These are phyloP conservation scores for Mycena alexandri DNA, from an alignment of 768 basidiomycete genomes.

Conservation along the genomic window DNA sequence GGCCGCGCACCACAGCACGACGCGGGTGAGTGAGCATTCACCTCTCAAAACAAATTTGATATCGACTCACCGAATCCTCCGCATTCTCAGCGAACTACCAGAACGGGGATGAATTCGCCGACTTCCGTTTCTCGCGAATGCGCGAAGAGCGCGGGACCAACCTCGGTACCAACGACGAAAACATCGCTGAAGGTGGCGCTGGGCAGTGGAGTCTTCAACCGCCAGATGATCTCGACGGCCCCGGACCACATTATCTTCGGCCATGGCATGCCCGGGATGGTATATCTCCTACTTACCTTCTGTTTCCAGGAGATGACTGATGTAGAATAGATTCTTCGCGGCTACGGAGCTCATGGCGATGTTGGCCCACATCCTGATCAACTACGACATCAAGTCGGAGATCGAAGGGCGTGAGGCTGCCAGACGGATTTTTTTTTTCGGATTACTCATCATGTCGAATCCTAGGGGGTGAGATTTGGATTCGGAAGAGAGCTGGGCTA, in stretches of 20 bases:
- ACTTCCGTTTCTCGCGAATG: slow-evolving; percentile 29
- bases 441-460: too few species aligned
- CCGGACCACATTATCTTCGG: slow-evolving; percentile 2
- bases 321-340: neutral
- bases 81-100: neutral
- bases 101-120: slow-evolving; percentile 27
- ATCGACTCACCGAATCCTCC: neutral
- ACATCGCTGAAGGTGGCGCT: neutral
- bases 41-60: neutral
- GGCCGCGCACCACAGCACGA: slow-evolving; percentile 47
- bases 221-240: slow-evolving; percentile 11
- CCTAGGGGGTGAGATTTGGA: too few species aligned
- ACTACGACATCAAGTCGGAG: slow-evolving; percentile 4
- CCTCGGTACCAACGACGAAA: neutral
- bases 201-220: neutral
- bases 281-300: neutral
- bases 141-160: neutral
- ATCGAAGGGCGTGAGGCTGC: neutral
- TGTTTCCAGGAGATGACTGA: too few species aligned
- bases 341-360: neutral
- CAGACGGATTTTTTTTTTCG: too few species aligned
- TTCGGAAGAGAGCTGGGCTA: too few species aligned
- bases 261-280: slow-evolving; percentile 12
- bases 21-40: slow-evolving; percentile 37
- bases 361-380: slow-evolving; percentile 5